These are phyloP conservation scores for Fragaria iinumae DNA, from an alignment of 306 rosid species.

Conservation along the genomic window DNA sequence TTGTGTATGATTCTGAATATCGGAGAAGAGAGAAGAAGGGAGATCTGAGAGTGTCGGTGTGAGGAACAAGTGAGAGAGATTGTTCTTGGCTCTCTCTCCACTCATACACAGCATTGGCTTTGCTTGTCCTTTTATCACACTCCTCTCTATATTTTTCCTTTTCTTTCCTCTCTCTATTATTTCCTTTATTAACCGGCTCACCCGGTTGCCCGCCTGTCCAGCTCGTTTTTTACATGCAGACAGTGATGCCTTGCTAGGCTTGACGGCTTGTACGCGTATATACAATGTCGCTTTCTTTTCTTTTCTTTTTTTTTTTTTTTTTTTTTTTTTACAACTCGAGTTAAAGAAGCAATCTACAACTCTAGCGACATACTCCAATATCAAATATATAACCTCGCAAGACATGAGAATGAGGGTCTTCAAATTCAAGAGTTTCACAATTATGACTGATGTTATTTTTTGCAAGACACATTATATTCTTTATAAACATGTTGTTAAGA, in stretches of 20 bases:
- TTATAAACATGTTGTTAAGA: accelerated
- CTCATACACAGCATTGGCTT: slow-evolving; percentile 8
- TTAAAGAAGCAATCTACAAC: too few relatives aligned
- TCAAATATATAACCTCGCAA: too few relatives aligned
- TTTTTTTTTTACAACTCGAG: neutral
- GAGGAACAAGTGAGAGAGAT: neutral
- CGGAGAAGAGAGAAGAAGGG: neutral
- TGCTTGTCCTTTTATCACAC: slow-evolving; percentile 10
- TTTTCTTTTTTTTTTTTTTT: neutral
- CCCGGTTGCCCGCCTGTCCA: slow-evolving; percentile 32
- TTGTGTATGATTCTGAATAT: slow-evolving; percentile 18
- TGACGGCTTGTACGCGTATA: neutral
- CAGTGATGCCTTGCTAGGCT: neutral
- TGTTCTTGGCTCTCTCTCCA: slow-evolving; percentile 21
- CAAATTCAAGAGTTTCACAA: too few relatives aligned
- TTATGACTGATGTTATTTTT: too few relatives aligned
- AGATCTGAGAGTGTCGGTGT: slow-evolving; percentile 7
- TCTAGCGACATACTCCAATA: too few relatives aligned
- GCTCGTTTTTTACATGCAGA: neutral
- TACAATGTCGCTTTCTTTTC: neutral
- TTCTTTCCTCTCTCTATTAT: neutral
- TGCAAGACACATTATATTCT: too few relatives aligned
- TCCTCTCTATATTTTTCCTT: neutral
- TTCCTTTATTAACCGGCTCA: slow-evolving; percentile 29
- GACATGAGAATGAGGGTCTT: too few relatives aligned